A percentile compares a stretch with the other conserved stretches of the same genome.
Conservation (phyloP, 495 filamentous ascomycete species). For the Aspergillus cavernicola region DNA sequence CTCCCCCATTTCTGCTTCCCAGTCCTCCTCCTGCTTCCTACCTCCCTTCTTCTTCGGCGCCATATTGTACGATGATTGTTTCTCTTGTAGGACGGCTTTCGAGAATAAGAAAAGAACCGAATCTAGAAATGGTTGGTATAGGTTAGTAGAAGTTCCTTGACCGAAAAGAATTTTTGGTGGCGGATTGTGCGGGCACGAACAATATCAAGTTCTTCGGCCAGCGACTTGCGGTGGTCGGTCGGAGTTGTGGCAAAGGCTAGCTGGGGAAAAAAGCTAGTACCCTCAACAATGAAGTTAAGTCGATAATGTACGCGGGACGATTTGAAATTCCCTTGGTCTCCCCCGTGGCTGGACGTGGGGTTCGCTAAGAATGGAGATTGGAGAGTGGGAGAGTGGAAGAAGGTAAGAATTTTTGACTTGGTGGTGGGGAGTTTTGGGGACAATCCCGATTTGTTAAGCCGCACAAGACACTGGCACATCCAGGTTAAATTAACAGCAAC, state of each 20-base stretch:
- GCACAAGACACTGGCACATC: background rate
- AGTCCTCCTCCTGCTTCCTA: slow-evolving; percentile 86
- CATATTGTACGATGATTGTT: slow-evolving; percentile 40
- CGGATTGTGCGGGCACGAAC: slow-evolving; percentile 14
- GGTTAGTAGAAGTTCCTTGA: background rate
- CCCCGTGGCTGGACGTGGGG: slow-evolving; percentile 17
- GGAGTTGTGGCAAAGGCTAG: slow-evolving; percentile 12
- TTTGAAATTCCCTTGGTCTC: slow-evolving; percentile 6
- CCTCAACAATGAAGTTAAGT: slow-evolving; percentile 2
- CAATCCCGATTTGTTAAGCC: slow-evolving; percentile 15
- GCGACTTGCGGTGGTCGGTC: slow-evolving; percentile 9
- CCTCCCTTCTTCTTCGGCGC: slow-evolving; percentile 91
- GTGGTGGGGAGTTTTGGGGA: slow-evolving; percentile 18
- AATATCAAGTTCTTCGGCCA: slow-evolving; percentile 9
- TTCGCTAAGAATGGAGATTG: slow-evolving; percentile 14
- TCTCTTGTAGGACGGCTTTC: background rate
- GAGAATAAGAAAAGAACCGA: background rate
- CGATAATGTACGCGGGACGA: slow-evolving; percentile 14
- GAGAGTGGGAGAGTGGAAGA: slow-evolving; percentile 7
- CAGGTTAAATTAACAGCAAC: background rate
- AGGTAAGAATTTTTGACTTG: slow-evolving; percentile 24
- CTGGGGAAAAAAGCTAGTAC: slow-evolving; percentile 11
- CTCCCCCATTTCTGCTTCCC: slow-evolving; percentile 95
- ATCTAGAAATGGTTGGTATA: background rate
- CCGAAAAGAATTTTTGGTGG: slow-evolving; percentile 4